These are phyloP conservation scores for Mallotus nudiflorus DNA, from an alignment of 345 rosid genomes.

Conservation along the genomic window DNA sequence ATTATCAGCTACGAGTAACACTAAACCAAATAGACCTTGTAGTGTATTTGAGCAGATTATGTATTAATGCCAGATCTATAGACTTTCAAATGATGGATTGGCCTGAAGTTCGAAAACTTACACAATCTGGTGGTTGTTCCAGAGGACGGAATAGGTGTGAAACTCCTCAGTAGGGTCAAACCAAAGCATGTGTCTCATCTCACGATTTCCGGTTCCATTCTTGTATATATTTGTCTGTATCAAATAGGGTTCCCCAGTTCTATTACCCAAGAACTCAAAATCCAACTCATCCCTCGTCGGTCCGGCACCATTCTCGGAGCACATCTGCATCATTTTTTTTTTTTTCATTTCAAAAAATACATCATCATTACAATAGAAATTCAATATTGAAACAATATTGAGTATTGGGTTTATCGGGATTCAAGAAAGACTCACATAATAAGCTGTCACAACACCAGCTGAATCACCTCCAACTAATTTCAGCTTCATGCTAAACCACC, in stretches of 20 bases:
- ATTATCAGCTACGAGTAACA: no score
- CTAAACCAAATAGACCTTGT: no score
- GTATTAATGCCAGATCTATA: no score
- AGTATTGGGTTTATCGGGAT: background rate
- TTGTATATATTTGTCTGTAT: conserved; percentile 91
- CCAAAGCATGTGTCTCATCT: conserved; percentile 95
- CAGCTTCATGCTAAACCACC: conserved; percentile 98
- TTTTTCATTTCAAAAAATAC: background rate
- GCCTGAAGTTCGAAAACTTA: conserved; percentile 32
- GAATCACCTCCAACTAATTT: conserved; percentile 95
- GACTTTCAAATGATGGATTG: background rate
- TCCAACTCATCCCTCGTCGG: conserved; percentile 94
- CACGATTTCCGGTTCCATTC: conserved; percentile 83
- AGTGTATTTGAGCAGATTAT: no score
- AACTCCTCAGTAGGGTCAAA: conserved; percentile 90
- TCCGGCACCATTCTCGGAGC: conserved; percentile 89
- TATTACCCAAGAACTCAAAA: conserved; percentile 92
- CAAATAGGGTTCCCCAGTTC: conserved; percentile 82
- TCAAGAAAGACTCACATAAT: conserved; percentile 51
- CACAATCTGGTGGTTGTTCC: conserved; percentile 80
- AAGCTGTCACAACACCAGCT: conserved; percentile 97
- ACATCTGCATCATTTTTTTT: conserved; percentile 58
- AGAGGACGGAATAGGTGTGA: conserved; percentile 75
- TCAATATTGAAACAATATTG: background rate
- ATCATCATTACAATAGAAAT: background rate